Conservation (phyloP, 768 basidiomycete species). For the Glaciozyma antarctica region DNA sequence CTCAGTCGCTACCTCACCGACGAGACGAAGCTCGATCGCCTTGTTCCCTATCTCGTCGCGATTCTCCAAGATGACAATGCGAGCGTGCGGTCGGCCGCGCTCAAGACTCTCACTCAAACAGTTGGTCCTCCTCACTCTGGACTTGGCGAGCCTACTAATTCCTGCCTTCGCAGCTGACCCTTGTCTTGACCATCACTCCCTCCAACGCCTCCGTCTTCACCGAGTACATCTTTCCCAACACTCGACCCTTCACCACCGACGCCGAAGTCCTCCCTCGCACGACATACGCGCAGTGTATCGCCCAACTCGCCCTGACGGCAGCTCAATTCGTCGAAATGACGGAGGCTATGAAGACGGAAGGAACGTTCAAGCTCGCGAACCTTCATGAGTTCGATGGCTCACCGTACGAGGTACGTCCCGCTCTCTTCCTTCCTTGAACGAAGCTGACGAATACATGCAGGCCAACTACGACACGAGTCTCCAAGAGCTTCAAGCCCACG, state of each 20-base stretch:
- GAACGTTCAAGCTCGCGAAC: slow-evolving; percentile 66
- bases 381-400: slow-evolving; percentile 59
- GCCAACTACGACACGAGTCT: slow-evolving; percentile 82
- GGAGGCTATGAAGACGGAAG: slow-evolving; percentile 77
- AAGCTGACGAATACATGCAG: slow-evolving; percentile 41
- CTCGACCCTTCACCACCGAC: slow-evolving; percentile 70
- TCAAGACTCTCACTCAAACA: slow-evolving; percentile 70
- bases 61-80: slow-evolving; percentile 77
- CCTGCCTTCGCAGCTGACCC: slow-evolving; percentile 40
- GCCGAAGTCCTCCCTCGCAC: slow-evolving; percentile 71
- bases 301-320: slow-evolving; percentile 73
- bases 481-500: slow-evolving; percentile 69
- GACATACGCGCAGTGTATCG: slow-evolving; percentile 74
- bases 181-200: slow-evolving; percentile 38
- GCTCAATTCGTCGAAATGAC: slow-evolving; percentile 85
- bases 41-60: slow-evolving; percentile 84
- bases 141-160: not conserved
- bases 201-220: slow-evolving; percentile 62
- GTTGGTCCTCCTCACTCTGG: slow-evolving; percentile 46
- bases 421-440: too few species aligned
- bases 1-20: slow-evolving; percentile 72
- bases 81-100: slow-evolving; percentile 65
- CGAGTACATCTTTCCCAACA: slow-evolving; percentile 89
- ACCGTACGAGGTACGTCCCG: slow-evolving; percentile 22
- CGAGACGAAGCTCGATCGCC: slow-evolving; percentile 86